Base-by-base conservation (phyloP, 352 stramenopile species). In the Pythium vanterpoolii region DNA sequence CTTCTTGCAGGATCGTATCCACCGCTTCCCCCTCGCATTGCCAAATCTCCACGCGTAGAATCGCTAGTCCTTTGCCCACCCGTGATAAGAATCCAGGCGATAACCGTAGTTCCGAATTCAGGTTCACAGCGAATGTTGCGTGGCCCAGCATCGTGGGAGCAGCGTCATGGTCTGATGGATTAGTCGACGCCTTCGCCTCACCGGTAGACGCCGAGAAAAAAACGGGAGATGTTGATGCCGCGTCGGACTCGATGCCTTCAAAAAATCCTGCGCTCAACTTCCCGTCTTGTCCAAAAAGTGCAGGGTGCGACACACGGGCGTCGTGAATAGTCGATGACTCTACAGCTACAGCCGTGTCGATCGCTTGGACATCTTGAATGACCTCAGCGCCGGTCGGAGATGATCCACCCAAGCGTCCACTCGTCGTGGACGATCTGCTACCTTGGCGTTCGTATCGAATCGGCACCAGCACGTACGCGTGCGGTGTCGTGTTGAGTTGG, bases 91-190 rank as follows among this genome's bases (percentile, higher is more conserved):
- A 95, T 4, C 73, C 77, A 51, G 77, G 76, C 4, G 83, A 89
- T 16, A 91, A 70, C 5, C 86, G 77, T 34, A 95, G 66, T 58
- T 95, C 86, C 1, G 86, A 81, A 30, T 93, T 95, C 42, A 95
- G 49, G 54, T 95, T 95, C 45, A 95, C 55, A 24, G 91, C 79
- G 34, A 93, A 95, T 3, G 76, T 77, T 18, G 71, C 67, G 1
- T 87, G 67, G 14, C 73, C 77, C 18, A 83, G 36, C 10, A 72
- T 52, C 53, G 78, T 69, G 3, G 59, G 50, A 24, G 31, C 19
- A 14, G 40, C 8, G 0, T 33, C 2, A 34, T 49, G 10, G 7
- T 33, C 11, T 16, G 7, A 28, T 23, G 38, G 8, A 21, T n/a
- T n/a, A n/a, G n/a, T n/a, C n/a, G 39, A 3, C 14, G 14, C 13